Base-by-base conservation (phyloP, 306 rosid genomes). In the Sphenostylis stenocarpa region DNA sequence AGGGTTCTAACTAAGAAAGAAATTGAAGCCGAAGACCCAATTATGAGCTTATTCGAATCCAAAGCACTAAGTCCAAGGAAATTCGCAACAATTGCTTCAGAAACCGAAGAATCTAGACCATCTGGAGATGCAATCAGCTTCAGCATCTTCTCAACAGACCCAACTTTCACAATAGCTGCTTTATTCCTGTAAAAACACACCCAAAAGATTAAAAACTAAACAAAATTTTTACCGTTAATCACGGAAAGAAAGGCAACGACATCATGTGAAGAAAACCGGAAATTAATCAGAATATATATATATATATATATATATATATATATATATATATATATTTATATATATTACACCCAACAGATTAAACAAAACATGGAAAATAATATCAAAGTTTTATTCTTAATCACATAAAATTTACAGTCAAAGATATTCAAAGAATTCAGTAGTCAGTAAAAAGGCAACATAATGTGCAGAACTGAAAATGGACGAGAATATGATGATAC, bases 111-210 rank as follows among this genome's bases (percentile, higher is more conserved):
- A 77, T 88, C 84, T 48, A 69, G 62, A 51, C 85, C 77, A 5
- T 67, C 80, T 26, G 86, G 89, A 36, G 87, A 87, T 38, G 86
- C 96, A 67, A 92, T 84, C 38, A 96, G 90, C 84, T 83, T 84
- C 23, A 96, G 87, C 99, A 96, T 91, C 73, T 96, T 92, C 70
- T 96, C 91, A 62, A 96, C 89, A 62, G 90, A 87, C 5, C 99
- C 99, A 75, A 94, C 93, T 87, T 96, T 90, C 28, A 91, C 97
- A 84, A 96, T 91, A 67, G 97, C 97, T 20, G 96, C 93, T 86
- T 92, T 92, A 80, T 96, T 96, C 80, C 99, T 96, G 94, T 12
- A 66, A 63, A 64, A 67, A 26, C 1, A 49, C 7, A 70, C n/a
- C 24, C 38, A 1, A 55, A 65, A 10, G 1, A 21, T 8, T 16